Base-by-base conservation (phyloP, 108 stramenopile genomes). In the Aurantiochytrium sp. region DNA sequence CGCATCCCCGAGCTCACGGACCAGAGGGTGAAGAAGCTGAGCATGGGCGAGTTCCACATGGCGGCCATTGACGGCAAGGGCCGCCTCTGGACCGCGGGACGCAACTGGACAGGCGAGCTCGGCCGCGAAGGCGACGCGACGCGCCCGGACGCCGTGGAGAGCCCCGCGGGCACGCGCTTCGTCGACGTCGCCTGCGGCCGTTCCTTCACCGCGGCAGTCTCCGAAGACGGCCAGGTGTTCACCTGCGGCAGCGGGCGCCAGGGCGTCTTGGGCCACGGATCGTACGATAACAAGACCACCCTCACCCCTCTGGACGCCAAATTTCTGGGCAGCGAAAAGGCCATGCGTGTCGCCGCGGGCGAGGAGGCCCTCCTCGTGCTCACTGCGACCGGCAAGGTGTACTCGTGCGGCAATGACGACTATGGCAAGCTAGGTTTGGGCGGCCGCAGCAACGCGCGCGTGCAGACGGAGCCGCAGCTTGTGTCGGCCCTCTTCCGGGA, bases 11-110 rank as follows among this genome's bases (percentile, higher is more conserved):
- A 65, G 59, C 59, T 65, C 19, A 34, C 73, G 36, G 73, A 30
- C 21, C 73, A 81, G 24, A 6, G 19, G 12, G 73, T 81, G 19
- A 41, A 48, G 27, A 1, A 39, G 8, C 45, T 41, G 24, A 48
- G 42, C 27, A 41, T 81, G 45, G 73, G 73, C 45, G 73, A 81
- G 27, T 81, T 41, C 12, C 73, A 81, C 45, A 41, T 81, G 42
- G 73, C 73, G 12, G 42, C 45, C 27, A 48, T 48, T 30, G 73
- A 41, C 42, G 39, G 27, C 73, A 48, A 81, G 42, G 73, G 73
- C 73, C 42, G 73, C 27, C 73, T 81, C 36, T 81, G 73, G 73
- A 81, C 73, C 73, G n/a, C 42, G 8, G 73, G 73, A 21, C 73
- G 73, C 42, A 81, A 81, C 45, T 81, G 73, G 73, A 48, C 73